Base-by-base conservation (phyloP, 2,329 filamentous ascomycete genomes). In the Stagonosporopsis vannaccii region DNA sequence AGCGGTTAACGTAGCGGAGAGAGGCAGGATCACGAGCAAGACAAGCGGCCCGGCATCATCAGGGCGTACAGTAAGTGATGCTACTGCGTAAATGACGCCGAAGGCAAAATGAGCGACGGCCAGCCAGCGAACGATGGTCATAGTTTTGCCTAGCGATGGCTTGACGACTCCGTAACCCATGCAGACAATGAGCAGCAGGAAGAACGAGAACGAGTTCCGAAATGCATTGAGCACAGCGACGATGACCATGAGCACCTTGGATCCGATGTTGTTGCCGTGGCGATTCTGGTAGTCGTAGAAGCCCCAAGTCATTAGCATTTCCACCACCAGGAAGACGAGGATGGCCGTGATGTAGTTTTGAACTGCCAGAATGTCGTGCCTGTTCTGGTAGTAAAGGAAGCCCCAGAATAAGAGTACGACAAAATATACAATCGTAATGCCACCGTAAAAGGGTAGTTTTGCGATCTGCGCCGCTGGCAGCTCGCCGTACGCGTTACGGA, bases 121-220 rank as follows among this genome's bases (percentile, higher is more conserved):
- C 17, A 99, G 85, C 80, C 90, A 90, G 57, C 95, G 91, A 39
- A 97, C 93, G 69, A 91, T 94, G 63, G 94, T 87, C 95, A 99
- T 99, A 12, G 92, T 93, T 70, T 89, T 90, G 55, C 95, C 95
- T 4, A 99, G 84, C 2, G 90, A 92, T 2, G 89, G 90, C 79
- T 98, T 98, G 64, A 99, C 96, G 22, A 99, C 96, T 67, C 95
- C 95, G 69, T 99, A 99, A 28, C 95, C 95, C 95, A 99, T 99
- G 77, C 95, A 99, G 28, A 99, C 95, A 65, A 99, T 98, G 49
- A 99, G 87, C 8, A 99, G 84, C 45, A 99, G 82, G 82, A 99
- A 99, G 82, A 99, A 99, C 0, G 94, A 97, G 75, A 99, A 98
- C 0, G 94, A 97, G 78, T 98, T 99, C 62, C 95, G 86, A 52